Conservation (phyloP, 441 rosid species). For the Francoa sonchifolia region DNA sequence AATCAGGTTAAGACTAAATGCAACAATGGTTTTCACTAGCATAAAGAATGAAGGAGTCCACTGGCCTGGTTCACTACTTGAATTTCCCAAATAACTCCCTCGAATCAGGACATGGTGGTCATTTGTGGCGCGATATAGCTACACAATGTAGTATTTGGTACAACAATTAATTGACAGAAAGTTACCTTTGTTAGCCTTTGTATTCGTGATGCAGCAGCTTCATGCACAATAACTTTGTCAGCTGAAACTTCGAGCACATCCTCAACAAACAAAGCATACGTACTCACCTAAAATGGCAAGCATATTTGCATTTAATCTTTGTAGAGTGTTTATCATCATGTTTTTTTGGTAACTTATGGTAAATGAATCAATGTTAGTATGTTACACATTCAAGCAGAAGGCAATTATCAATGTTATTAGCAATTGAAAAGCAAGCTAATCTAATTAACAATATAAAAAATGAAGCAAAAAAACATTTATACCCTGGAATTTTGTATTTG, state of each 20-base stretch:
- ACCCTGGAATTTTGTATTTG: constrained; percentile 1
- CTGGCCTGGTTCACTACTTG: no score
- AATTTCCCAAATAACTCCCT: no score
- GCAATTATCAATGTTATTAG: neutral
- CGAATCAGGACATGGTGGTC: no score
- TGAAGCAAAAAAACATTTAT: no score
- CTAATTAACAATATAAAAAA: neutral
- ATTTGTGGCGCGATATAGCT: no score
- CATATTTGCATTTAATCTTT: neutral
- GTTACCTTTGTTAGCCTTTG: constrained; percentile 79
- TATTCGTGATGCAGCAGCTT: constrained; percentile 56
- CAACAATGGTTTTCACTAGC: no score
- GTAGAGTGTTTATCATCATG: no score
- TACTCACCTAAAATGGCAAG: constrained; percentile 48
- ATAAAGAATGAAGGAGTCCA: no score
- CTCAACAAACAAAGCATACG: constrained; percentile 61
- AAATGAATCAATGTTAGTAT: no score
- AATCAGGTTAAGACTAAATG: no score
- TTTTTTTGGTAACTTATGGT: no score
- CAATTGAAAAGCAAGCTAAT: neutral
- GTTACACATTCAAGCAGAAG: constrained; percentile 4
- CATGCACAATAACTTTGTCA: constrained; percentile 60
- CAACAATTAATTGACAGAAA: neutral
- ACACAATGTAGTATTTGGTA: no score
- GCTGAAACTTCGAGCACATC: constrained; percentile 63